These are phyloP conservation scores for Hanseniaspora occidentalis DNA, from an alignment of 805 yeast genomes.

Conservation along the genomic window DNA sequence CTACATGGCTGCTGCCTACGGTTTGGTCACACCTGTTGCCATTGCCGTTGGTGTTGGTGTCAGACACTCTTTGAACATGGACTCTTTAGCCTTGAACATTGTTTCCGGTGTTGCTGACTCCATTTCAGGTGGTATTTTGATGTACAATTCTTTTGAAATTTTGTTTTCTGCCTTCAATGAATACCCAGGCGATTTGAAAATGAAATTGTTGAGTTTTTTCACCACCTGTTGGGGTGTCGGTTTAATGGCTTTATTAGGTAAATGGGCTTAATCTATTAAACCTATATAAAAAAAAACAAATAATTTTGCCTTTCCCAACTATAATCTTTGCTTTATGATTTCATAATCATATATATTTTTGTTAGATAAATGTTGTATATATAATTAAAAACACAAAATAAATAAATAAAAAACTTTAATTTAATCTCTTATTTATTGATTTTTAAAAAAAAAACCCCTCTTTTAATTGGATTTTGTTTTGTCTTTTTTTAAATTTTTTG, in stretches of 20 bases:
- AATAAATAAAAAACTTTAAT: no score
- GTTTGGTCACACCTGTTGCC: constrained; percentile 59
- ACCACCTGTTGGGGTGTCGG: constrained; percentile 58
- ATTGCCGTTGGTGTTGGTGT: constrained; percentile 72
- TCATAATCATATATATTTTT: no score
- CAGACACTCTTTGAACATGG: constrained; percentile 46
- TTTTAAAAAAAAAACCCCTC: no score
- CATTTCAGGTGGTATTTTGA: constrained; percentile 63
- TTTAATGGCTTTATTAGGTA: constrained; percentile 64
- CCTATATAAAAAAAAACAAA: background rate
- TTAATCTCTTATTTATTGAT: background rate
- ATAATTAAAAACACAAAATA: no score
- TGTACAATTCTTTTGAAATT: constrained; percentile 66
- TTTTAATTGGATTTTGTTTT: background rate
- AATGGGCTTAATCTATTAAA: constrained; percentile 42
- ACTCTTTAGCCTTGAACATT: constrained; percentile 44
- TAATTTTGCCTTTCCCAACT: no score
- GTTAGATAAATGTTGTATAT: no score
- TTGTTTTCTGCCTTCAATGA: constrained; percentile 54
- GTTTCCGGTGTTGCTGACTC: constrained; percentile 66
- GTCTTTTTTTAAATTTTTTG: background rate
- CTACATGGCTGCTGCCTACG: constrained; percentile 37
- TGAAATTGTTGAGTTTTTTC: constrained; percentile 35
- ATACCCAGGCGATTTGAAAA: constrained; percentile 36
- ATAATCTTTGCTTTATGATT: no score